Evolutionary conservation across 495 filamentous ascomycete genomes (phyloP).

Genomic region (Trichocladium antarcticum): DNA sequence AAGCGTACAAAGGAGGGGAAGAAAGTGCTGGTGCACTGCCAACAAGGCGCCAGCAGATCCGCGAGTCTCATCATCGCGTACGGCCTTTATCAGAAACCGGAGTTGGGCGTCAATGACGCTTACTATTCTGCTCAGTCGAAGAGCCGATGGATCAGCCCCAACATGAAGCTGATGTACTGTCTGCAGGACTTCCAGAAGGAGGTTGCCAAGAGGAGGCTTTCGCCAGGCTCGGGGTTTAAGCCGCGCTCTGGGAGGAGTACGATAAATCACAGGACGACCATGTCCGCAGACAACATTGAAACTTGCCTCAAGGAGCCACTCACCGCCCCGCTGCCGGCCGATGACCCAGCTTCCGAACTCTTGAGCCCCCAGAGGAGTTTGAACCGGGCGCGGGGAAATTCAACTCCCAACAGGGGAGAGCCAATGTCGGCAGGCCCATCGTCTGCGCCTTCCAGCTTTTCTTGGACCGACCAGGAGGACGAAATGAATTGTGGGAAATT

Average conservation of each 20-base stretch:
- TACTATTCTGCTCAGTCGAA: slow-evolving; percentile 82
- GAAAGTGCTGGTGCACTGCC: slow-evolving; percentile 85
- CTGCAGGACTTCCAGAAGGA: slow-evolving; percentile 82
- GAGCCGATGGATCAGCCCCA: slow-evolving; percentile 93
- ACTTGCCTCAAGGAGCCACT: slow-evolving; percentile 36
- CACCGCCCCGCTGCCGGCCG: slow-evolving; percentile 41
- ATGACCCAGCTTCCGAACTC: slow-evolving; percentile 21
- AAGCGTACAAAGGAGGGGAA: slow-evolving; percentile 66
- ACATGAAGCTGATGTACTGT: slow-evolving; percentile 97
- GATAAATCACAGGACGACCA: slow-evolving; percentile 40
- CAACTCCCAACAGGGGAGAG: slow-evolving; percentile 32
- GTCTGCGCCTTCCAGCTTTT: slow-evolving; percentile 45
- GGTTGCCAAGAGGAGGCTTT: slow-evolving; percentile 42
- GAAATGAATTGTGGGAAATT: slow-evolving; percentile 28
- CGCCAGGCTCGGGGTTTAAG: slow-evolving; percentile 33
- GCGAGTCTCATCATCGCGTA: slow-evolving; percentile 97
- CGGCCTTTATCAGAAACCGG: slow-evolving; percentile 81
- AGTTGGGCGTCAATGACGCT: slow-evolving; percentile 80
- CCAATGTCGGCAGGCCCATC: slow-evolving; percentile 46
- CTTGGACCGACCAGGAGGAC: slow-evolving; percentile 39
- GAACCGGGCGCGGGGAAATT: slow-evolving; percentile 30
- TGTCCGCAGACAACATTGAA: slow-evolving; percentile 43
- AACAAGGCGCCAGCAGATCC: slow-evolving; percentile 89
- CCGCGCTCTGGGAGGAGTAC: slow-evolving; percentile 37
- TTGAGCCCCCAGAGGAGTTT: slow-evolving; percentile 22